A percentile compares a stretch with the other conserved stretches of the same genome.
Evolutionary conservation across 768 basidiomycete species (phyloP).

Genomic region (Amanita phalloides): DNA sequence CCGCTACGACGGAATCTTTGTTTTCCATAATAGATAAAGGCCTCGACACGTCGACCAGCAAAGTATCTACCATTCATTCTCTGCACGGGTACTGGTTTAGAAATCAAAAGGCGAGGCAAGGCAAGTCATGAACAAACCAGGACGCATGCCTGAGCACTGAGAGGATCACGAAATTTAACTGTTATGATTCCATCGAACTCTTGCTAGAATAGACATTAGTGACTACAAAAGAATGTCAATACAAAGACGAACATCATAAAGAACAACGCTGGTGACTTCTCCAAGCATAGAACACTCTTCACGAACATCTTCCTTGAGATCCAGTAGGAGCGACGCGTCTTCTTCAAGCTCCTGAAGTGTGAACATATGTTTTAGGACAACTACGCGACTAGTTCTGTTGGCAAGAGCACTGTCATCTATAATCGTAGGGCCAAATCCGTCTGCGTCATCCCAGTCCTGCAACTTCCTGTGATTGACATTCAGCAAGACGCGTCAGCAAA

Average conservation of each 20-base stretch:
- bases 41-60: slow-evolving; percentile 73
- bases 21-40: slow-evolving; percentile 71
- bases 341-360: slow-evolving; percentile 75
- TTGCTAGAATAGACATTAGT: slow-evolving; percentile 37
- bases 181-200: slow-evolving; percentile 94
- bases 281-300: slow-evolving; percentile 87
- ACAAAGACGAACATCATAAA: slow-evolving; percentile 75
- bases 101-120: slow-evolving; percentile 1
- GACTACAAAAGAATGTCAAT: not conserved
- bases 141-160: slow-evolving; percentile 92
- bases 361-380: slow-evolving; percentile 95
- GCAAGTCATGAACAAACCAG: slow-evolving; percentile 30
- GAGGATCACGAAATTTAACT: slow-evolving; percentile 85
- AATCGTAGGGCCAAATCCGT: slow-evolving; percentile 73
- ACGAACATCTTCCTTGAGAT: slow-evolving; percentile 93
- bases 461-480: slow-evolving; percentile 53
- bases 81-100: slow-evolving; percentile 22
- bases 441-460: slow-evolving; percentile 90
- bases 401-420: slow-evolving; percentile 38
- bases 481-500: not conserved
- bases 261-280: slow-evolving; percentile 89
- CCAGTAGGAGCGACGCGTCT: slow-evolving; percentile 76
- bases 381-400: slow-evolving; percentile 59
- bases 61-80: slow-evolving; percentile 96
- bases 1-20: slow-evolving; percentile 76